Conservation (phyloP, 352 stramenopile species). For the Globisporangium acanthophoron region DNA sequence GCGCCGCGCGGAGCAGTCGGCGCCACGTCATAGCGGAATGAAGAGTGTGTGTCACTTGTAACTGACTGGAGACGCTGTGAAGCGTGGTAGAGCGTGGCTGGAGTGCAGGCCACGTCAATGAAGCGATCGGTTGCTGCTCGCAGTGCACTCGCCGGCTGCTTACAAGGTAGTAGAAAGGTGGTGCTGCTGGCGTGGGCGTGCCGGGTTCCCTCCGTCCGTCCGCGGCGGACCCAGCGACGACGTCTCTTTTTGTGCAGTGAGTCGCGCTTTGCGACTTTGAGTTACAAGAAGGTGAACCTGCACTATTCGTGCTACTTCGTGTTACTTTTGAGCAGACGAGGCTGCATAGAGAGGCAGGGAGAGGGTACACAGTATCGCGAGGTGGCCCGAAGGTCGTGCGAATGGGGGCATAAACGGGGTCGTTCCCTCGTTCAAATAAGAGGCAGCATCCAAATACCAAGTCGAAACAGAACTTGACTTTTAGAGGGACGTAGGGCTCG, state of each 20-base stretch:
- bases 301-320: not conserved
- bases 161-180: too few relatives aligned
- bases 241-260: not conserved
- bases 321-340: not conserved
- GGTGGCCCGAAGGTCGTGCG: not conserved
- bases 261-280: not conserved
- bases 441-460: not conserved
- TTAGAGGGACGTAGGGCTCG: conserved; percentile 1
- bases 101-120: too few relatives aligned
- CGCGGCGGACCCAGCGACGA: too few relatives aligned
- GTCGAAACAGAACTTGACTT: not conserved
- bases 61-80: not conserved
- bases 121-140: too few relatives aligned
- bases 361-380: not conserved
- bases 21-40: not conserved
- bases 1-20: conserved; percentile 1
- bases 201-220: too few relatives aligned
- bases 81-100: too few relatives aligned
- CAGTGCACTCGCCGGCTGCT: too few relatives aligned
- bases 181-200: too few relatives aligned
- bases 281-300: not conserved
- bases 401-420: not conserved
- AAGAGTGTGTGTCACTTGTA: not conserved
- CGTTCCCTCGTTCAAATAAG: not conserved
- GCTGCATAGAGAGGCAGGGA: not conserved